phyloP scores from a whole-genome alignment of 306 rosid species.

The Castanea sativa region DNA sequence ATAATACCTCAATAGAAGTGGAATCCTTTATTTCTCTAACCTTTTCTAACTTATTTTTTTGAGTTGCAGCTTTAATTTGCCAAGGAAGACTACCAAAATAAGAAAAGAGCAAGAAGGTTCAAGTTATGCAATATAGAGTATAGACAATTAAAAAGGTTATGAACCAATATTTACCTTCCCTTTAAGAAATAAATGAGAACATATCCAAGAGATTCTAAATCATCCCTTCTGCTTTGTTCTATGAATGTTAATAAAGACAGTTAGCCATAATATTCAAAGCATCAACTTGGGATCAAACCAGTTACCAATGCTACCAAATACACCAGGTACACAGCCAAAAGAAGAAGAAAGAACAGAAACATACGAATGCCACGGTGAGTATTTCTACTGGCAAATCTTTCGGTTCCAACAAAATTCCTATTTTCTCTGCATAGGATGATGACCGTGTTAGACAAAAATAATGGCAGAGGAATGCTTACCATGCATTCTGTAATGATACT shows the following conservation, averaged over 20 bases:
- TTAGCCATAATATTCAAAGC: not conserved
- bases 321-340: not conserved
- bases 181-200: not conserved
- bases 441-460: not conserved
- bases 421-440: not conserved
- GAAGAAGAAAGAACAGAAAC: not conserved
- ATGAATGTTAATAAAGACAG: not conserved
- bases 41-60: not conserved
- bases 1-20: not conserved
- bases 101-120: not conserved
- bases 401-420: not conserved
- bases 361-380: not conserved
- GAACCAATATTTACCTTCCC: not conserved
- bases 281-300: not conserved
- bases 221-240: not conserved
- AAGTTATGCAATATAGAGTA: not conserved
- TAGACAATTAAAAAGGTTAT: not conserved
- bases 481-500: not conserved
- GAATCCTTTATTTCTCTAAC: not conserved
- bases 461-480: not conserved
- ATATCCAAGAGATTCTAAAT: constrained; percentile 5
- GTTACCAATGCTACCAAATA: not conserved
- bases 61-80: not conserved
- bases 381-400: not conserved
- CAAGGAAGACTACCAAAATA: not conserved